Percentiles rank a stretch among this genome's conserved stretches.
Evolutionary conservation across 345 rosid species (phyloP).

Genomic region (Aurinia saxatilis): DNA sequence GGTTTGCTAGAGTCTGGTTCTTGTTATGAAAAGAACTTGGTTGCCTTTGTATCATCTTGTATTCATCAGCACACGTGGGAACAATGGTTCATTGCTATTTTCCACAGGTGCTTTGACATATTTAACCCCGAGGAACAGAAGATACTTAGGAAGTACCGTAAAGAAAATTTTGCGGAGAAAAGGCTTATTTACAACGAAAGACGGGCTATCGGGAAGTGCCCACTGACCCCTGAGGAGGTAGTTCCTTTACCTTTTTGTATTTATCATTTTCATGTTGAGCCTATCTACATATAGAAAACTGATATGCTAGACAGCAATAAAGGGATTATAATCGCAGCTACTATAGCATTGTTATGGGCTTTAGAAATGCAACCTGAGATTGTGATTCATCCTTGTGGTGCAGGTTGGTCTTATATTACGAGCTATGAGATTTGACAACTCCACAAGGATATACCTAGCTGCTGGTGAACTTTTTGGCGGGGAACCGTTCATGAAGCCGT

Average conservation of each 20-base stretch:
- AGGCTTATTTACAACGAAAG: conserved; percentile 60
- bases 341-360: neutral
- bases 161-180: conserved; percentile 78
- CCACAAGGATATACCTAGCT: conserved; percentile 86
- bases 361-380: conserved; percentile 4
- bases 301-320: neutral
- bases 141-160: conserved; percentile 68
- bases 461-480: conserved; percentile 98
- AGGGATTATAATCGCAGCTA: neutral
- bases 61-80: neutral
- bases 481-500: conserved; percentile 82
- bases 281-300: neutral
- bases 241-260: neutral
- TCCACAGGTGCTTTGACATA: conserved; percentile 83
- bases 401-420: conserved; percentile 91
- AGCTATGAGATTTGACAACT: conserved; percentile 87
- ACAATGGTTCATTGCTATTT: neutral
- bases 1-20: neutral
- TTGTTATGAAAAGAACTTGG: neutral
- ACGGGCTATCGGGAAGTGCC: conserved; percentile 88
- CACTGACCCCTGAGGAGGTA: conserved; percentile 94
- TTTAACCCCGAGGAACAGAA: conserved; percentile 67
- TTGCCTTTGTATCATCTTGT: conserved; percentile 9
- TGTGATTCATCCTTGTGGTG: conserved; percentile 19
- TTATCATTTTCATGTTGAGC: conserved; percentile 3